Evolutionary conservation across 805 yeast genomes (phyloP).

Genomic region (Isabelozyma pseudorhagii): DNA sequence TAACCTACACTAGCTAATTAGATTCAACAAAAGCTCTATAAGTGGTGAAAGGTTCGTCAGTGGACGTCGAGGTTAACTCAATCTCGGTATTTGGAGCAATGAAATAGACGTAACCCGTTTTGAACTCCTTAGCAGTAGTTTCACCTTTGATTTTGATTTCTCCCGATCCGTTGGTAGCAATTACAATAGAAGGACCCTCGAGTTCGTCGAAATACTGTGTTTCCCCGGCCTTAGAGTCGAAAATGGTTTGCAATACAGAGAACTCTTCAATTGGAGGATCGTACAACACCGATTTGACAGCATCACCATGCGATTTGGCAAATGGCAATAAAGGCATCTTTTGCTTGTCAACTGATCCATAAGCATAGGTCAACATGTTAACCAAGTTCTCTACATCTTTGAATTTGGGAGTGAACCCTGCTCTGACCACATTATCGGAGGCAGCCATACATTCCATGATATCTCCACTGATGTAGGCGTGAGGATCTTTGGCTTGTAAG

Average conservation of each 20-base stretch:
- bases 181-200: conserved; percentile 84
- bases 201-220: conserved; percentile 57
- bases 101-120: conserved; percentile 78
- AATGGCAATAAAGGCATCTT: conserved; percentile 71
- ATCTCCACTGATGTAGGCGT: conserved; percentile 95
- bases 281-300: conserved; percentile 58
- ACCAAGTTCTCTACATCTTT: conserved; percentile 92
- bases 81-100: conserved; percentile 74
- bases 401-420: conserved; percentile 99
- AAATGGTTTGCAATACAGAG: conserved; percentile 81
- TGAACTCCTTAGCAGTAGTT: conserved; percentile 33
- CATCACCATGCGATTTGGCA: conserved; percentile 62
- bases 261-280: conserved; percentile 98
- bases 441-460: conserved; percentile 99
- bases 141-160: conserved; percentile 41
- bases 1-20: conserved; percentile 1
- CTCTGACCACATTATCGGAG: conserved; percentile 95
- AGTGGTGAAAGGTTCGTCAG: conserved; percentile 56
- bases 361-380: conserved; percentile 83
- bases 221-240: conserved; percentile 45
- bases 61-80: conserved; percentile 51
- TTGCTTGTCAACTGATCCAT: conserved; percentile 89
- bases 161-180: conserved; percentile 82
- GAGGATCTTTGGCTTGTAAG: conserved; percentile 95
- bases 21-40: conserved; percentile 92